These are phyloP conservation scores for Verticillium alfalfae DNA, from an alignment of 2,329 filamentous ascomycete genomes.

Conservation along the genomic window DNA sequence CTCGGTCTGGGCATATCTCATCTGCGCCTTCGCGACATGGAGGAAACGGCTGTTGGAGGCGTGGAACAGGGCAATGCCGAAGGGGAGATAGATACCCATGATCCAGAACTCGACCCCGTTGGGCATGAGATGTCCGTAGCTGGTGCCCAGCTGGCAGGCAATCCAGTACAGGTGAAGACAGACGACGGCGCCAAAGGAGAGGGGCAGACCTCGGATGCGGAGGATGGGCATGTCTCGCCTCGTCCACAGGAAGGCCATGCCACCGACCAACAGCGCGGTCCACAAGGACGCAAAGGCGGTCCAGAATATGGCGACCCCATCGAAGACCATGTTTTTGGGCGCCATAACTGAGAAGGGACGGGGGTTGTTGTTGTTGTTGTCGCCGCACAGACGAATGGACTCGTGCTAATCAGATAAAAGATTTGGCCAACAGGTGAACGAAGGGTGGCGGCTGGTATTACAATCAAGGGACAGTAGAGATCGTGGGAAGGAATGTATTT, in stretches of 20 bases:
- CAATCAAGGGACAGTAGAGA: background rate
- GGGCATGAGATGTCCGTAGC: constrained; percentile 33
- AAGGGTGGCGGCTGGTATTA: background rate
- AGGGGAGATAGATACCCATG: constrained; percentile 60
- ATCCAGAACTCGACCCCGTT: constrained; percentile 58
- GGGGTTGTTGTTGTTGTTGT: background rate
- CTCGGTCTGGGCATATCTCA: constrained; percentile 13
- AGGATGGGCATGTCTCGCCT: constrained; percentile 34
- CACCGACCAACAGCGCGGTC: constrained; percentile 29
- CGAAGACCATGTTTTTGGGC: constrained; percentile 12
- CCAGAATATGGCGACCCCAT: constrained; percentile 35
- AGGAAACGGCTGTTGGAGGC: constrained; percentile 58
- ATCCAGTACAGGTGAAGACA: constrained; percentile 37
- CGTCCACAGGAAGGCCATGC: constrained; percentile 33
- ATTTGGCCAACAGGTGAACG: background rate
- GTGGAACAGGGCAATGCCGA: constrained; percentile 62
- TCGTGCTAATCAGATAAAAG: background rate
- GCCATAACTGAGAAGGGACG: background rate
- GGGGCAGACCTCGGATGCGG: constrained; percentile 22
- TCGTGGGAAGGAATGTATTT: background rate
- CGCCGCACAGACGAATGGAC: background rate
- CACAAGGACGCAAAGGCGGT: constrained; percentile 28
- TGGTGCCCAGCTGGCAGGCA: constrained; percentile 30
- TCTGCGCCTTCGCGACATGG: constrained; percentile 50
- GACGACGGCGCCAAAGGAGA: constrained; percentile 25